phyloP scores from a whole-genome alignment of 2,329 filamentous ascomycete genomes.

The Torrubiella hemipterigena region DNA sequence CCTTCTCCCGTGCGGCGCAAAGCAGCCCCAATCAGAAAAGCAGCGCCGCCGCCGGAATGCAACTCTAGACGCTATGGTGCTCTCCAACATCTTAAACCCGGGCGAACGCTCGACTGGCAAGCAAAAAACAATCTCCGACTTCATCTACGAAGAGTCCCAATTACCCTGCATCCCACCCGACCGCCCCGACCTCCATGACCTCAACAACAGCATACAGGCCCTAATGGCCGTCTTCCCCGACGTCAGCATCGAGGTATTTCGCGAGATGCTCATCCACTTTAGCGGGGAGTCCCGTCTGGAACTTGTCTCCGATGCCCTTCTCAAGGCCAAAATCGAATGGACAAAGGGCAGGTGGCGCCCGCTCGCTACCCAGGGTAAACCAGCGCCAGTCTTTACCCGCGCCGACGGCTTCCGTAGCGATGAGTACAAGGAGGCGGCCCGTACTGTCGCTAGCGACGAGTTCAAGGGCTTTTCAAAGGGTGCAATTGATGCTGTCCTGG shows the following conservation, averaged over 20 bases:
- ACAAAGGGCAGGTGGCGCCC: slow-evolving; percentile 56
- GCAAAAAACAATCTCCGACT: too few species aligned
- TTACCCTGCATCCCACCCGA: slow-evolving; percentile 36
- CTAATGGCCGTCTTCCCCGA: slow-evolving; percentile 67
- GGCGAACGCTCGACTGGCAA: too few species aligned
- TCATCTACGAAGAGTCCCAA: slow-evolving; percentile 45
- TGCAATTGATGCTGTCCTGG: slow-evolving; percentile 66
- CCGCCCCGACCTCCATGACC: slow-evolving; percentile 50
- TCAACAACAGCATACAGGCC: slow-evolving; percentile 58
- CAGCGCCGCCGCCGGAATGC: too few species aligned
- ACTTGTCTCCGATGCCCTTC: slow-evolving; percentile 63
- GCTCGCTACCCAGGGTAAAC: slow-evolving; percentile 21
- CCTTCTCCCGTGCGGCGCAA: too few species aligned
- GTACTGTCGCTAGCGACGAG: slow-evolving; percentile 57
- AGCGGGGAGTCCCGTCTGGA: slow-evolving; percentile 66
- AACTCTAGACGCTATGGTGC: too few species aligned
- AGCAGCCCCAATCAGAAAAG: too few species aligned
- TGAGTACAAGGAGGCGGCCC: slow-evolving; percentile 58
- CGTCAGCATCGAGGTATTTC: slow-evolving; percentile 70
- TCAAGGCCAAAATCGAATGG: slow-evolving; percentile 60
- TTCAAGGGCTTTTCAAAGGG: slow-evolving; percentile 64
- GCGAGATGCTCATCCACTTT: slow-evolving; percentile 66
- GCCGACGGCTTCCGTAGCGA: slow-evolving; percentile 56
- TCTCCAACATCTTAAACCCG: too few species aligned
- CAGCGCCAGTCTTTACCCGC: slow-evolving; percentile 30